Conservation (phyloP, 2,329 filamentous ascomycete genomes). For the Arthroderma uncinatum region DNA sequence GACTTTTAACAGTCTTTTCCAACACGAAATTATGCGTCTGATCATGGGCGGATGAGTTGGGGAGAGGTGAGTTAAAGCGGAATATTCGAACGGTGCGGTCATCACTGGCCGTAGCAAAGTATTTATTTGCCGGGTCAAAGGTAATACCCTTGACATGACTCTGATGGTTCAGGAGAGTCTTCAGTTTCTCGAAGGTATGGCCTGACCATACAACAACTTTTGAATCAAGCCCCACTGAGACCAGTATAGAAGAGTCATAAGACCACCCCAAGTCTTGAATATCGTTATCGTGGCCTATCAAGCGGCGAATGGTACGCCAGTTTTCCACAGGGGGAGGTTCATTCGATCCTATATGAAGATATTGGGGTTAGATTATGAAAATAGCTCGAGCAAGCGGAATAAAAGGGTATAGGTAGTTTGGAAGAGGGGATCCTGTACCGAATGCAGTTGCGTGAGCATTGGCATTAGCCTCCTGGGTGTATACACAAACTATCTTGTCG, state of each 20-base stretch:
- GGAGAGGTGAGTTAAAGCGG: conserved; percentile 78
- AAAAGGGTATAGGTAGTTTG: background rate
- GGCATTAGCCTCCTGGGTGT: conserved; percentile 73
- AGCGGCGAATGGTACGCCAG: conserved; percentile 86
- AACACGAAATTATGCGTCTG: conserved; percentile 94
- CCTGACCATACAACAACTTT: conserved; percentile 98
- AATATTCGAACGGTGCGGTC: conserved; percentile 96
- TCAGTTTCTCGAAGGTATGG: conserved; percentile 94
- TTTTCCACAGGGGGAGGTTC: conserved; percentile 92
- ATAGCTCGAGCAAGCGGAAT: background rate
- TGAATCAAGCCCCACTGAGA: conserved; percentile 91
- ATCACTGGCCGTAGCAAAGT: conserved; percentile 95
- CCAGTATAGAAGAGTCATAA: conserved; percentile 84
- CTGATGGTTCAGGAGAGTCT: conserved; percentile 83
- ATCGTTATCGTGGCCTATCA: conserved; percentile 97
- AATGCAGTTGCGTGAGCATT: conserved; percentile 68
- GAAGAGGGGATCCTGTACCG: conserved; percentile 42
- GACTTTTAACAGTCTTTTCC: conserved; percentile 77
- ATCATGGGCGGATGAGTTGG: conserved; percentile 87
- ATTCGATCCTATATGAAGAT: conserved; percentile 51
- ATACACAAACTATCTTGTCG: conserved; percentile 98
- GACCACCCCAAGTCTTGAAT: conserved; percentile 98
- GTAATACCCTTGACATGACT: conserved; percentile 98
- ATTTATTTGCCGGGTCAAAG: conserved; percentile 97
- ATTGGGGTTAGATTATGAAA: background rate